Evolutionary conservation across 1,139 yeast species (phyloP), one percentile per base, ranked within the genome.

Genomic region (Yamadazyma mexicana): DNA sequence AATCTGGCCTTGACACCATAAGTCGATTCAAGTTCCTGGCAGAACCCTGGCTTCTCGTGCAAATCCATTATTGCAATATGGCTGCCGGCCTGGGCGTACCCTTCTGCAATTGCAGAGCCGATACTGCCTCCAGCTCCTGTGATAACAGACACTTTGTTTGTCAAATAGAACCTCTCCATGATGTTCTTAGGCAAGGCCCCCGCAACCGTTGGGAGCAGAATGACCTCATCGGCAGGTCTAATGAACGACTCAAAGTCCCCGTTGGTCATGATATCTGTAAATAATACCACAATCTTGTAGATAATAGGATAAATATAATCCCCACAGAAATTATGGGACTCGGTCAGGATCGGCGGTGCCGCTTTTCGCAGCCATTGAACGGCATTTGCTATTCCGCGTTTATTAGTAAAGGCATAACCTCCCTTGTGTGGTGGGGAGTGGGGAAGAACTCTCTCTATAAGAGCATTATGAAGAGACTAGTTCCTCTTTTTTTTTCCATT

Each of bases 121-220:
- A 86, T 86, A 23, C 94, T 94, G 26, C 83, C 74, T 9, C 89
- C 81, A 5, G 89, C 83, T 31, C 95, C 95, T 9, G 94, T 83
- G 48, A 86, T 74, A 18, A 85, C 79, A 37, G 91, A 88, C 14
- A 82, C 83, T 60, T 83, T 83, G 17, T 88, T 89, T 65, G 79
- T 81, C 45, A 84, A 66, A 1, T 80, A 75, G 52, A 79, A 78
- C 40, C 77, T 58, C 30, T 73, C 75, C 36, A 72, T 51, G 38
- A 63, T 59, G 46, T 56, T 55, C 33, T 44, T 27, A 7, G 54
- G 39, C 29, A 55, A 47, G 16, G 40, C 37, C 37, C 51, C 53
- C 27, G 59, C 57, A 33, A 44, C 34, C 31, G 59, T 49, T 11
- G 64, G 64, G 36, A 49, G 48, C 47, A 5, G 46, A 54, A 12